Evolutionary conservation across 2,329 filamentous ascomycete genomes (phyloP), one percentile per base, ranked within the genome.

Genomic region (Emmonsiellopsis sp.): DNA sequence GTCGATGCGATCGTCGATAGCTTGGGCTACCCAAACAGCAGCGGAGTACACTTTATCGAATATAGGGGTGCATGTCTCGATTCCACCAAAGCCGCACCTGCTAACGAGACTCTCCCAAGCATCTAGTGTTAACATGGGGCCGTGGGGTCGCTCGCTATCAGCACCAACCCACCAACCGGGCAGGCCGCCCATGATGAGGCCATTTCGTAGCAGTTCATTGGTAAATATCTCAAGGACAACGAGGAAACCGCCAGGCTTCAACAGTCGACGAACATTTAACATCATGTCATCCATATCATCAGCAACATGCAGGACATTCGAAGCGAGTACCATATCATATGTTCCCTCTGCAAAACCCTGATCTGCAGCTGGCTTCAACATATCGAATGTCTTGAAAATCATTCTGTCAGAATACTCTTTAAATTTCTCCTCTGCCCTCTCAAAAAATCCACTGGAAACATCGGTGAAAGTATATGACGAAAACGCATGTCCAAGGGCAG

Each of bases 201-300:
- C 59, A 9, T 62, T 51, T 7, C 62, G 61, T 46, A 66, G 61
- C 1, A 57, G 32, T 5, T 56, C 55, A 4, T 57, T 52, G 10
- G 62, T 50, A 1, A 62, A 70, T 1, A 72, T 53, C 53, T 80
- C 77, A 1, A 74, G 42, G 0, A 76, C 43, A 2, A 79, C 37
- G 0, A 81, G 60, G 53, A 72, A 73, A 0, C 77, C 78, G 2
- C 75, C 76, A 1, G 77, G 73, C 47, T 69, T 72, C 0, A 77
- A 60, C 0, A 77, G 58, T 0, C 56, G 56, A 0, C 73, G 67
- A 0, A 68, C 58, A 51, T 76, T 69, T 3, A 34, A 67, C 57
- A 34, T 60, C 66, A 45, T 60, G 31, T 63, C 20, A 44, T 64
- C 69, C 45, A 38, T 54, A 42, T 1, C 34, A n/a, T 0, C 7